Evolutionary conservation across 2,329 filamentous ascomycete genomes (phyloP).

Genomic region (Colletotrichum lentis): DNA sequence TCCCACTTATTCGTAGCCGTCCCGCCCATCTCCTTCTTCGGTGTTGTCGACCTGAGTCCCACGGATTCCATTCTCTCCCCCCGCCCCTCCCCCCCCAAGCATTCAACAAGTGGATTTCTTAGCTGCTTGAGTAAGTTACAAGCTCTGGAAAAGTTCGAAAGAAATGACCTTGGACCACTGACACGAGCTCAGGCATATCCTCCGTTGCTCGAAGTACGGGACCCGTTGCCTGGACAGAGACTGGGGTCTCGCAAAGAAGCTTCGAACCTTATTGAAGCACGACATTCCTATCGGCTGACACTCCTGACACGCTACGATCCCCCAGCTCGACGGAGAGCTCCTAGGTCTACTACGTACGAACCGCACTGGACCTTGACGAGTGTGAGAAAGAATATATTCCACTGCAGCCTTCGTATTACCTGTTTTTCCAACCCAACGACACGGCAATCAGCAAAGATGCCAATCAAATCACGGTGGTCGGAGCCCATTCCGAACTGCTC

Average conservation of each 20-base stretch:
- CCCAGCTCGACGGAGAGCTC: constrained; percentile 11
- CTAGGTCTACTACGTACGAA: background rate
- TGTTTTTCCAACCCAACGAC: background rate
- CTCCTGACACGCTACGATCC: constrained; percentile 6
- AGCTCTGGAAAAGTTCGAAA: background rate
- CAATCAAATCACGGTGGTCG: constrained; percentile 58
- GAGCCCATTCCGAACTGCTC: constrained; percentile 57
- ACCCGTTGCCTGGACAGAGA: background rate
- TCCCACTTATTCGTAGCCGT: background rate
- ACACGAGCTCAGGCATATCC: constrained; percentile 10
- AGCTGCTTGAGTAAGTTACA: background rate
- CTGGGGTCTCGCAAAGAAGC: constrained; percentile 7
- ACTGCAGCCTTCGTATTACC: background rate
- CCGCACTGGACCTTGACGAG: background rate
- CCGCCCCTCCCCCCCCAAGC: background rate
- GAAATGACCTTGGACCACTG: background rate
- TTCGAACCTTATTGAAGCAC: constrained; percentile 17
- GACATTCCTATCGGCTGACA: background rate
- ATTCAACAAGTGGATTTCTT: background rate
- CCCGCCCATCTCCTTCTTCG: background rate
- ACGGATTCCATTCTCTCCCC: background rate
- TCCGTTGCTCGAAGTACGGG: background rate
- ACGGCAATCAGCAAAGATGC: constrained; percentile 47
- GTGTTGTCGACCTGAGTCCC: background rate
- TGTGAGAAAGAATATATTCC: background rate